Evolutionary conservation across 2,329 filamentous ascomycete species (phyloP).

Genomic region (Fusarium sacchari): DNA sequence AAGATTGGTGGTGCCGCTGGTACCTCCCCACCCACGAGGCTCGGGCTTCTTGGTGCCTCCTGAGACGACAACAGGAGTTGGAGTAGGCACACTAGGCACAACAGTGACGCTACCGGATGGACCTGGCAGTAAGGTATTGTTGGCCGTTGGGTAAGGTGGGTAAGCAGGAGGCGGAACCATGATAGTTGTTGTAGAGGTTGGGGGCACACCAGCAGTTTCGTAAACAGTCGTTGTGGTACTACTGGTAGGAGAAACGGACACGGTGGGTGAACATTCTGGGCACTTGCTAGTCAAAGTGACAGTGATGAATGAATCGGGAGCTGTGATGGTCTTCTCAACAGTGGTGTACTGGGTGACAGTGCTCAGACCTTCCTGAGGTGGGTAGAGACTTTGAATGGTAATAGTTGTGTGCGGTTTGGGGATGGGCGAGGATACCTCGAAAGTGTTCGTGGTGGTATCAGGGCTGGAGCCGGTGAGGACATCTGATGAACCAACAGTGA

Average conservation of each 20-base stretch:
- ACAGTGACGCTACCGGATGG: slow-evolving; percentile 42
- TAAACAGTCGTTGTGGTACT: slow-evolving; percentile 48
- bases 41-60: slow-evolving; percentile 48
- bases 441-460: slow-evolving; percentile 44
- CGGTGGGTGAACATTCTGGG: slow-evolving; percentile 25
- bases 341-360: slow-evolving; percentile 44
- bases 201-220: slow-evolving; percentile 42
- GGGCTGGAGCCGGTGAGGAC: slow-evolving; percentile 41
- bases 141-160: slow-evolving; percentile 45
- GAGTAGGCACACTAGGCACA: slow-evolving; percentile 37
- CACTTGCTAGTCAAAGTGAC: slow-evolving; percentile 40
- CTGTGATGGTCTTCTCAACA: slow-evolving; percentile 41
- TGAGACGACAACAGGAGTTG: slow-evolving; percentile 47
- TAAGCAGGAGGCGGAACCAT: slow-evolving; percentile 42
- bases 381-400: slow-evolving; percentile 46
- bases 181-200: slow-evolving; percentile 48
- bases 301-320: slow-evolving; percentile 33
- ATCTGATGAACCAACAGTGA: slow-evolving; percentile 34
- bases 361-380: slow-evolving; percentile 26
- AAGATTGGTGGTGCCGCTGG: slow-evolving; percentile 47
- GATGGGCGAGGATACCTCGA: slow-evolving; percentile 30
- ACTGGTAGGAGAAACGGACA: slow-evolving; percentile 32
- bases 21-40: slow-evolving; percentile 43
- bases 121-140: slow-evolving; percentile 41
- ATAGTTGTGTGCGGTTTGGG: slow-evolving; percentile 39